phyloP scores from a whole-genome alignment of 305 asterid species.

The Plantago lanceolata region DNA sequence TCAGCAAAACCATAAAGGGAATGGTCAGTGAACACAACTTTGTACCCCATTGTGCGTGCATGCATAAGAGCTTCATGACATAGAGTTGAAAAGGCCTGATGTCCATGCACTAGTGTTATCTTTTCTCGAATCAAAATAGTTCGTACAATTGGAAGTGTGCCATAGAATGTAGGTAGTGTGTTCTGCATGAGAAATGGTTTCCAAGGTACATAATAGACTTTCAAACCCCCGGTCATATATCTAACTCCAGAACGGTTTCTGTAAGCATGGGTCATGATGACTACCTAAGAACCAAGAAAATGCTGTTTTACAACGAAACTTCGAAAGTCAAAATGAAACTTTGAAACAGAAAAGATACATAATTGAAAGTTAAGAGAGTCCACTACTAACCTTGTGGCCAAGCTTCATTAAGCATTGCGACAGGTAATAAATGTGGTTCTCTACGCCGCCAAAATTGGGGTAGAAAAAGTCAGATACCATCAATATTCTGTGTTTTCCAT shows the following conservation, averaged over 20 bases:
- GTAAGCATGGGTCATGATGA: slow-evolving; percentile 94
- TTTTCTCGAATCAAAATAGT: slow-evolving; percentile 79
- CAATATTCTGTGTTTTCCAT: too few species aligned
- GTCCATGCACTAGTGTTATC: slow-evolving; percentile 88
- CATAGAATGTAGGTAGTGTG: slow-evolving; percentile 86
- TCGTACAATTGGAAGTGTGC: slow-evolving; percentile 78
- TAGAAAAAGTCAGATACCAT: slow-evolving; percentile 88
- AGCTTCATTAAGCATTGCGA: slow-evolving; percentile 86
- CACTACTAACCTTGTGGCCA: slow-evolving; percentile 75
- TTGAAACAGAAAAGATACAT: not conserved
- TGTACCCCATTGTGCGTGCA: slow-evolving; percentile 94
- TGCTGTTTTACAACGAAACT: not conserved
- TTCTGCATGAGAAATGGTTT: slow-evolving; percentile 89
- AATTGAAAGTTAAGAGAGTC: not conserved
- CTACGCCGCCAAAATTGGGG: slow-evolving; percentile 98
- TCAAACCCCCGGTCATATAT: slow-evolving; percentile 88
- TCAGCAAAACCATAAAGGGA: slow-evolving; percentile 97
- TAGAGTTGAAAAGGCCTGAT: slow-evolving; percentile 92
- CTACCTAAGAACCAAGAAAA: slow-evolving; percentile 47
- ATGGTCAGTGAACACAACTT: slow-evolving; percentile 95
- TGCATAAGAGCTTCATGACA: slow-evolving; percentile 97
- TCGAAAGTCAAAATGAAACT: not conserved
- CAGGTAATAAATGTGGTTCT: slow-evolving; percentile 86
- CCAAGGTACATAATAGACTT: slow-evolving; percentile 31
- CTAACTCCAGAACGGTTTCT: slow-evolving; percentile 84